These are phyloP conservation scores for Globisporangium nunn DNA, from an alignment of 352 stramenopile species.

Conservation along the genomic window DNA sequence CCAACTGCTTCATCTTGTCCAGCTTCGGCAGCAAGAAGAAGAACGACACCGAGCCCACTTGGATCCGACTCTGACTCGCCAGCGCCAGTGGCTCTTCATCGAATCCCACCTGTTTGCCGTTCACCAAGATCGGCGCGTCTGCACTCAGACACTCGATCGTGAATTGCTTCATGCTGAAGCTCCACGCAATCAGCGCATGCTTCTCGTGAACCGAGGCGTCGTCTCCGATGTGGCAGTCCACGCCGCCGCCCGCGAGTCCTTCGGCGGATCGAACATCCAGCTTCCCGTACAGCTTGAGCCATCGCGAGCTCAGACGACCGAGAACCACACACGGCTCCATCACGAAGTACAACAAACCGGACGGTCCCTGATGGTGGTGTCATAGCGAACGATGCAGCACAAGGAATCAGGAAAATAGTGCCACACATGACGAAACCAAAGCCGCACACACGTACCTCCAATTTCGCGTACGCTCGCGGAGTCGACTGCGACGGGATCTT, in stretches of 20 bases:
- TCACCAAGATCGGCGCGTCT: conserved; percentile 49
- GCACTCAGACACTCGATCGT: conserved; percentile 65
- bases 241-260: conserved; percentile 37
- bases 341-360: conserved; percentile 60
- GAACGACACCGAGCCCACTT: conserved; percentile 60
- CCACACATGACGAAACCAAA: conserved; percentile 1
- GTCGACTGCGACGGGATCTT: conserved; percentile 14
- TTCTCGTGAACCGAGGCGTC: conserved; percentile 43
- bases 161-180: conserved; percentile 33
- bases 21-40: conserved; percentile 70
- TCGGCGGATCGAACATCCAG: conserved; percentile 35
- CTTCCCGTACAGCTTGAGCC: conserved; percentile 51
- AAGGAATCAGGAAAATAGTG: background rate
- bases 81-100: conserved; percentile 38
- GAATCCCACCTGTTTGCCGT: conserved; percentile 45
- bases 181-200: conserved; percentile 71
- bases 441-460: conserved; percentile 36
- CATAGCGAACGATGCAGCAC: conserved; percentile 21
- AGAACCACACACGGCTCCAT: conserved; percentile 58
- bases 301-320: conserved; percentile 44
- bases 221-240: conserved; percentile 74
- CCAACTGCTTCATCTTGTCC: background rate
- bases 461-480: conserved; percentile 64
- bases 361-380: background rate
- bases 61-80: conserved; percentile 44